Percentiles rank a stretch among this genome's conserved stretches.
Evolutionary conservation across 2,329 filamentous ascomycete genomes (phyloP).

Genomic region (Sclerotinia sclerotiorum): DNA sequence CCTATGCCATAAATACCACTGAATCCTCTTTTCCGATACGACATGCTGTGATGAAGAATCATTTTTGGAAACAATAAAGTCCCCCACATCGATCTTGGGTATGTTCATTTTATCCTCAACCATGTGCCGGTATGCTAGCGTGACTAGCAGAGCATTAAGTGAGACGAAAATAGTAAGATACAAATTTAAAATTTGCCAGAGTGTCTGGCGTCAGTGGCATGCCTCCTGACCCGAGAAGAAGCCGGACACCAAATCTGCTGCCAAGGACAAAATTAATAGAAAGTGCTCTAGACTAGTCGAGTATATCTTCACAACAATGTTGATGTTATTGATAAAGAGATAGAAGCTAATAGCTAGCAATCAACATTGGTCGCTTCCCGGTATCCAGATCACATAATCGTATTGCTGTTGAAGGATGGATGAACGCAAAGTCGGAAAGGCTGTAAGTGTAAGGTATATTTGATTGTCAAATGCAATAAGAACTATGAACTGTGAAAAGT

Average conservation of each 20-base stretch:
- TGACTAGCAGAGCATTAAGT: neutral
- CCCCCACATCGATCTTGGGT: constrained; percentile 1
- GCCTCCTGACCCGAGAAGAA: neutral
- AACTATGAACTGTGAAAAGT: no score
- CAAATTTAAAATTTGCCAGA: neutral
- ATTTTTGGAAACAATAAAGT: neutral
- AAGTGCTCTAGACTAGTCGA: neutral
- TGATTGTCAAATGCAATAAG: no score
- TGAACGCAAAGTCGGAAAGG: no score
- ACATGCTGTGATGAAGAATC: constrained; percentile 6
- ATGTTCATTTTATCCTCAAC: neutral
- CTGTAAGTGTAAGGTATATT: no score
- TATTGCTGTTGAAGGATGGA: no score
- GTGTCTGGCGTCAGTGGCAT: neutral
- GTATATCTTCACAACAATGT: neutral
- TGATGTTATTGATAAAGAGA: neutral
- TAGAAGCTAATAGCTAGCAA: neutral
- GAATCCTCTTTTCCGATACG: constrained; percentile 7
- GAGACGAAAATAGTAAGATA: constrained; percentile 7
- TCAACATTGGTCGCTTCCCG: neutral
- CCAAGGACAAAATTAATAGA: neutral
- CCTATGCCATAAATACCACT: constrained; percentile 8
- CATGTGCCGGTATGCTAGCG: no score
- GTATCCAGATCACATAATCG: neutral
- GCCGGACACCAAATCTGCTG: neutral